Evolutionary conservation across 441 rosid genomes (phyloP), one percentile per base, ranked within the genome.

Genomic region (Populus hybrid): DNA sequence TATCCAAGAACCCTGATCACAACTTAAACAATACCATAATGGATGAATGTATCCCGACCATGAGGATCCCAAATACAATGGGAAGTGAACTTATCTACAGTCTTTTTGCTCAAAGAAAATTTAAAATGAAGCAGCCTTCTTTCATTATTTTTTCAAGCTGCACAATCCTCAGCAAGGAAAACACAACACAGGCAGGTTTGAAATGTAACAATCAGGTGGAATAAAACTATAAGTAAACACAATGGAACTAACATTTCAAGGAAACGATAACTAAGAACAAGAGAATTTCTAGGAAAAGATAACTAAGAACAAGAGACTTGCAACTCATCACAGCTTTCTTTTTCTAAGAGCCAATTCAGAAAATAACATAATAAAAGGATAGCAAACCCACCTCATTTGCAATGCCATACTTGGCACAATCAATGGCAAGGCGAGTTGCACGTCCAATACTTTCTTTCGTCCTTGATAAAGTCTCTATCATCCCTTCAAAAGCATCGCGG

Each of bases 401-500:
- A 87, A 97, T 92, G 76, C 98, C 99, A 77, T 90, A 91, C 85
- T 95, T 97, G 80, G 97, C 99, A 89, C 99, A 97, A 76, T 97
- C 99, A 78, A 97, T 90, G 53, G 99, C 99, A 84, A 88, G 98
- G 78, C 99, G 98, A 40, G 99, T 95, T 68, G 99, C 99, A 71
- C 99, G 99, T 61, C 98, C 99, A 19, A 97, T 97, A 84, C 99
- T 97, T 79, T 97, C 99, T 85, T 90, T 97, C 26, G 99, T 92
- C 89, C 99, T 92, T 9, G 98, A 97, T 74, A 97, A 88, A 70
- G 99, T 97, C 91, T 95, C 99, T 82, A 95, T 83, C 99, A 97
- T 97, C 77, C 99, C 99, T 88, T 97, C 99, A 88, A 97, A 93
- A 82, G 99, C 97, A 87, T 97, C 99, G 35, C 99, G 97, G 72